Evolutionary conservation across 148 eudicot genomes (phyloP).

Genomic region (Pharnaceum exiguum): DNA sequence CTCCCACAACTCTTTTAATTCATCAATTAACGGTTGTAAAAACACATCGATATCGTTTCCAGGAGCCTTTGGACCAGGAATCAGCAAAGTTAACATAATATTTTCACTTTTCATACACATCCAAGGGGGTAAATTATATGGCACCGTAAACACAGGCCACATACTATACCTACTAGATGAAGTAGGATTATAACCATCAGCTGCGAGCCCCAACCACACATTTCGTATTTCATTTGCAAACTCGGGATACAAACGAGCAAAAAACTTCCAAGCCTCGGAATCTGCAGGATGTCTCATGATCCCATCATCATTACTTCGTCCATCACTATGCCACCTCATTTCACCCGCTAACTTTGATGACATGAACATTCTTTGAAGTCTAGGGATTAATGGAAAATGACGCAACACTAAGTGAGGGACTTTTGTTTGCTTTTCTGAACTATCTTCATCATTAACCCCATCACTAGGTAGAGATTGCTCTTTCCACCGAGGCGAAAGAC

Average conservation of each 20-base stretch:
- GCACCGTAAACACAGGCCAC: background rate
- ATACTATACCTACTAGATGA: background rate
- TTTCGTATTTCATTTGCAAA: background rate
- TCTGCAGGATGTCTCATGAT: background rate
- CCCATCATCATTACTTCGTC: background rate
- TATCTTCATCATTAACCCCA: background rate
- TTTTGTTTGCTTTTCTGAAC: background rate
- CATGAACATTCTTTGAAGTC: background rate
- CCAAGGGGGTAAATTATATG: too few relatives aligned
- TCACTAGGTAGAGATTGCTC: background rate
- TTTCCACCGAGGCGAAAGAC: slow-evolving; percentile 3
- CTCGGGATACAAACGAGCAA: background rate
- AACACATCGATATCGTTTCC: too few relatives aligned
- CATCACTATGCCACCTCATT: background rate
- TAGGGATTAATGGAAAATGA: background rate
- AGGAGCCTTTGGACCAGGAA: too few relatives aligned
- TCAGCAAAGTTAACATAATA: too few relatives aligned
- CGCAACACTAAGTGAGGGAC: background rate
- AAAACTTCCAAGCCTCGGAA: background rate
- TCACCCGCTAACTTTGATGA: background rate
- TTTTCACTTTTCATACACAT: too few relatives aligned
- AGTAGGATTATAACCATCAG: background rate
- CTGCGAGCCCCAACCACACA: background rate
- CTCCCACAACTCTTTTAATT: too few relatives aligned
- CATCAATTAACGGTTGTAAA: too few relatives aligned